Base-by-base conservation (phyloP, 1,284 basidiomycete genomes). In the Amylostereum areolatum region DNA sequence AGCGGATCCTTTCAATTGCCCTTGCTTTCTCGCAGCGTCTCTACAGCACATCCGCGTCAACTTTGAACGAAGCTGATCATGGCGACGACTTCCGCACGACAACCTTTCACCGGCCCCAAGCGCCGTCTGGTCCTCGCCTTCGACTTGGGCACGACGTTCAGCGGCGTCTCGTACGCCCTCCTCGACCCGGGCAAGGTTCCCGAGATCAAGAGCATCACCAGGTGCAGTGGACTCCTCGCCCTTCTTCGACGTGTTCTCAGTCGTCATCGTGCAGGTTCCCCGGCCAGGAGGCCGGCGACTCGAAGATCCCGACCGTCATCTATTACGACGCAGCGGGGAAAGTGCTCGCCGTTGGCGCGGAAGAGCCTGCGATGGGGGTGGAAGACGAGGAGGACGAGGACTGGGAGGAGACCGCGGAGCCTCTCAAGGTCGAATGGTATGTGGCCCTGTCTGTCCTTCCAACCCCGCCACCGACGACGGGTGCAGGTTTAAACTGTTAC, bases 401-500 rank as follows among this genome's bases (percentile, higher is more conserved):
- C 25, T 18, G 5, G 25, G 18, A 11, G 25, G 41, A 43, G 6
- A 24, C 41, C 6, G 12, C 74, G 74, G 36, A 39, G n/a, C 48
- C 30, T 4, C 27, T 39, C n/a, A 75, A 70, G 34, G 71, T 75
- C 0, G 73, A 78, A 61, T 82, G 78, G 80, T 79, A 49, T 18
- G 53, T 55, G 49, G 41, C 29, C 33, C 35, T 50, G 29, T 2
- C 25, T 28, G 6, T 29, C 50, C 9, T 24, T 43, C 39, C 27
- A 27, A 28, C 7, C n/a, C 5, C 11, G 27, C 5, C 5, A 25
- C 41, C 6, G n/a, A 31, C 41, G 12, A 5, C 34, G 9, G 3
- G 25, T 25, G 28, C 25, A 82, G 80, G 80, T 83, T 80, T 66
- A 82, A 83, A 57, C 60, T 83, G 0, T 71, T 80, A 54, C 61